Evolutionary conservation across 2,329 filamentous ascomycete species (phyloP).

Genomic region (Westerdykella ornata): DNA sequence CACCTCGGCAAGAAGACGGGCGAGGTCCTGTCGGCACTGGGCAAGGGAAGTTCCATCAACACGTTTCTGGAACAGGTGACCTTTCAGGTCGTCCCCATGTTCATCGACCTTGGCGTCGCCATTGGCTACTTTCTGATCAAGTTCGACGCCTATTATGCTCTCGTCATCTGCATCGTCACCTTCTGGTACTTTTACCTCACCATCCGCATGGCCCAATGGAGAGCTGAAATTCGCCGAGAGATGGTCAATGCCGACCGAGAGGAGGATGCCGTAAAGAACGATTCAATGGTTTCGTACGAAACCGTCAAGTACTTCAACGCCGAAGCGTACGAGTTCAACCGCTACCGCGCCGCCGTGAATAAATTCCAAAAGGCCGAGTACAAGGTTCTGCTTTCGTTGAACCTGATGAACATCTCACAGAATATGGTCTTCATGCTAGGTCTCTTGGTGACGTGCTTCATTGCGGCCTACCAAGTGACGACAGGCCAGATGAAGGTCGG

Average conservation of each 20-base stretch:
- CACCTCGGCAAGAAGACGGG: constrained; percentile 95
- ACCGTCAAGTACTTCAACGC: constrained; percentile 62
- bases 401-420: constrained; percentile 55
- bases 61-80: constrained; percentile 94
- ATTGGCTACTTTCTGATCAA: constrained; percentile 70
- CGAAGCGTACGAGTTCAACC: constrained; percentile 52
- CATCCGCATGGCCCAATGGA: constrained; percentile 88
- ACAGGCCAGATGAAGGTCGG: constrained; percentile 56
- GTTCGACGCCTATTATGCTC: constrained; percentile 84
- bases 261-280: constrained; percentile 96
- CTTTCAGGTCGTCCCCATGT: constrained; percentile 91
- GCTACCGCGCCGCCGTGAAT: constrained; percentile 51
- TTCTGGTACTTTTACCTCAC: constrained; percentile 97
- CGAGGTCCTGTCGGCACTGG: constrained; percentile 88
- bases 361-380: constrained; percentile 54
- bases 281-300: constrained; percentile 98
- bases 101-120: constrained; percentile 80
- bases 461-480: constrained; percentile 63
- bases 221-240: constrained; percentile 80
- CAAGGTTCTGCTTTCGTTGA: constrained; percentile 50
- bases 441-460: constrained; percentile 61
- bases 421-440: constrained; percentile 59
- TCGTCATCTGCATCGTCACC: constrained; percentile 82
- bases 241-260: constrained; percentile 95
- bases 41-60: constrained; percentile 94